These are phyloP conservation scores for Neurospora africana DNA, from an alignment of 495 filamentous ascomycete species.

Conservation along the genomic window DNA sequence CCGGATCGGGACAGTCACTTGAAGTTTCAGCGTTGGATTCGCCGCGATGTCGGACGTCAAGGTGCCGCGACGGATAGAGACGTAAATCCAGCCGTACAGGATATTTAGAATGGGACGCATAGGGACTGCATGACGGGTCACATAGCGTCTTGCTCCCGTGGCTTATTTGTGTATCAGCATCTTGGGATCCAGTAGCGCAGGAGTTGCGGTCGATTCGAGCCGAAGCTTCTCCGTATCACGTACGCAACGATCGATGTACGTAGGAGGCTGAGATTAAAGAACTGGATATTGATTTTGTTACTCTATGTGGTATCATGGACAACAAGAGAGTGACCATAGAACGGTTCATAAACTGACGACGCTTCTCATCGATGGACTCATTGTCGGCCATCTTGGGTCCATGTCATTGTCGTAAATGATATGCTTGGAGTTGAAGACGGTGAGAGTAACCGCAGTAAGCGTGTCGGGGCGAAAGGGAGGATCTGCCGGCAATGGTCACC, in stretches of 20 bases:
- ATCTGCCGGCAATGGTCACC: neutral
- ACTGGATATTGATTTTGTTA: neutral
- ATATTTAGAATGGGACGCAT: neutral
- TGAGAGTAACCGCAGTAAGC: neutral
- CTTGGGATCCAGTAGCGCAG: neutral
- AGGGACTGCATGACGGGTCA: neutral
- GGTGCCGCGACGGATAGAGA: neutral
- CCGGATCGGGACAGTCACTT: neutral
- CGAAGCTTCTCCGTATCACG: neutral
- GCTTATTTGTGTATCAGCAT: neutral
- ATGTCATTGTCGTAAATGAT: neutral
- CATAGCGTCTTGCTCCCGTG: neutral
- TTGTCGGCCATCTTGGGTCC: neutral
- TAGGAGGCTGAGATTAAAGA: neutral
- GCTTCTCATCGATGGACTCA: neutral
- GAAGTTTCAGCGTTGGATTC: neutral
- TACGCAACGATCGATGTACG: neutral
- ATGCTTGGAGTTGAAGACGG: neutral
- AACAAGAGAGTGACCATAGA: neutral
- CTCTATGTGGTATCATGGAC: neutral
- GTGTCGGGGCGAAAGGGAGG: neutral
- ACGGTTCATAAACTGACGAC: neutral
- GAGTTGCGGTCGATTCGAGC: neutral
- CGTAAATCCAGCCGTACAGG: neutral
- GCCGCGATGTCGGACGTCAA: neutral